phyloP scores from a whole-genome alignment of 2,329 filamentous ascomycete genomes.

The Cladobotryum protrusum region DNA sequence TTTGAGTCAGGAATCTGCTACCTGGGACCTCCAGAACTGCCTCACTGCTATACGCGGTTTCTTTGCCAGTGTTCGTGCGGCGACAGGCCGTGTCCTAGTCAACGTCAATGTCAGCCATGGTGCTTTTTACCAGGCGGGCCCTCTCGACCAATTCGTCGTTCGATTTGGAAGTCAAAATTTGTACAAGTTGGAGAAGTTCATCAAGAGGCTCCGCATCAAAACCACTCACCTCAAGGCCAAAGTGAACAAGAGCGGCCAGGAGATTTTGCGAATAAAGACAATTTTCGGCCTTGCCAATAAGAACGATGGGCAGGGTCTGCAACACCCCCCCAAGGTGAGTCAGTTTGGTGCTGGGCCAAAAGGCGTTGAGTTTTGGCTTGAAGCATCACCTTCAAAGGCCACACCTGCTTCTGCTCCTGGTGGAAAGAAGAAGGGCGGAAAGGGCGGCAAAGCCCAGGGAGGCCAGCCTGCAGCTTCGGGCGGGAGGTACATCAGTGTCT shows the following conservation, averaged over 20 bases:
- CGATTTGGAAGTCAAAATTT: slow-evolving; percentile 4
- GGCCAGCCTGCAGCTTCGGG: slow-evolving; percentile 18
- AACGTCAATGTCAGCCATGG: slow-evolving; percentile 29
- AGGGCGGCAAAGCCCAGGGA: slow-evolving; percentile 19
- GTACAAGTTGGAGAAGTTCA: slow-evolving; percentile 26
- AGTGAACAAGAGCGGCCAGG: slow-evolving; percentile 24
- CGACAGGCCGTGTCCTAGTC: slow-evolving; percentile 12
- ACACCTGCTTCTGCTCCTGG: slow-evolving; percentile 10
- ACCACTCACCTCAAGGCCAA: slow-evolving; percentile 32
- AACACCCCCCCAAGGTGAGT: slow-evolving; percentile 20
- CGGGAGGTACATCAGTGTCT: slow-evolving; percentile 44
- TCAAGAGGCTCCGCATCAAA: slow-evolving; percentile 31
- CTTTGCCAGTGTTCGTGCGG: slow-evolving; percentile 15
- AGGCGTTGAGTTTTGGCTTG: slow-evolving; percentile 49
- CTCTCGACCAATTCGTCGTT: slow-evolving; percentile 17
- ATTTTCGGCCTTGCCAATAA: slow-evolving; percentile 30
- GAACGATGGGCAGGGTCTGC: slow-evolving; percentile 26
- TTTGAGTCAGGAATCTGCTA: slow-evolving; percentile 4
- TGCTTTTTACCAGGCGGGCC: slow-evolving; percentile 26
- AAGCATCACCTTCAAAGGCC: slow-evolving; percentile 12
- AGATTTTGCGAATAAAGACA: slow-evolving; percentile 31
- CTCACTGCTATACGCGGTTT: slow-evolving; percentile 26
- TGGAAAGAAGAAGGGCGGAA: slow-evolving; percentile 6
- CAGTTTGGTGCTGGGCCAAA: slow-evolving; percentile 40
- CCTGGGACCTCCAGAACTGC: slow-evolving; percentile 20